phyloP scores from a whole-genome alignment of 371 early-diverging fungal species.

The Mucor irregularis region DNA sequence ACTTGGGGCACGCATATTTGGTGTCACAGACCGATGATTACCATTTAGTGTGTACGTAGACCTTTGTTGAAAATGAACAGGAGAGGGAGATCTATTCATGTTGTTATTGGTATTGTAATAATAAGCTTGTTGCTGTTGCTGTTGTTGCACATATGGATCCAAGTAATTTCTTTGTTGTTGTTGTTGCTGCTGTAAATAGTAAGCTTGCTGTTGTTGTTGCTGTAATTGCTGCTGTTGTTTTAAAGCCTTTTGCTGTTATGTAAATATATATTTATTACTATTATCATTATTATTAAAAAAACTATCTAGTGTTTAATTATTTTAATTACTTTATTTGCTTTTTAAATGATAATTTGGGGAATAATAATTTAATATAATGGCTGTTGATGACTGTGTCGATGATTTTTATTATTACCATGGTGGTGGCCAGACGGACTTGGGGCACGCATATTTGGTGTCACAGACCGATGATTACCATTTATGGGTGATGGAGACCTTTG shows the following conservation, averaged over 20 bases:
- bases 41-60: slow-evolving; percentile 8
- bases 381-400: background rate
- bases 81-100: slow-evolving; percentile 7
- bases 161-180: slow-evolving; percentile 12
- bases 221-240: slow-evolving; percentile 24
- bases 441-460: too few species aligned
- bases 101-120: slow-evolving; percentile 11
- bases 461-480: too few species aligned
- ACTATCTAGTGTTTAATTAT: too few species aligned
- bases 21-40: too few species aligned
- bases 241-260: slow-evolving; percentile 21
- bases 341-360: too few species aligned
- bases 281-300: background rate
- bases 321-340: too few species aligned
- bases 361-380: background rate
- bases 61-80: slow-evolving; percentile 2
- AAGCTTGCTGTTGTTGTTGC: background rate
- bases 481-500: slow-evolving; percentile 12
- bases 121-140: slow-evolving; percentile 15
- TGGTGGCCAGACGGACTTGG: background rate
- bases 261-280: background rate
- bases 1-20: too few species aligned
- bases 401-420: background rate
- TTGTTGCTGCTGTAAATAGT: slow-evolving; percentile 23
- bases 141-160: background rate